phyloP scores from a whole-genome alignment of 2,329 filamentous ascomycete species.

The Calonectria pauciramosa region DNA sequence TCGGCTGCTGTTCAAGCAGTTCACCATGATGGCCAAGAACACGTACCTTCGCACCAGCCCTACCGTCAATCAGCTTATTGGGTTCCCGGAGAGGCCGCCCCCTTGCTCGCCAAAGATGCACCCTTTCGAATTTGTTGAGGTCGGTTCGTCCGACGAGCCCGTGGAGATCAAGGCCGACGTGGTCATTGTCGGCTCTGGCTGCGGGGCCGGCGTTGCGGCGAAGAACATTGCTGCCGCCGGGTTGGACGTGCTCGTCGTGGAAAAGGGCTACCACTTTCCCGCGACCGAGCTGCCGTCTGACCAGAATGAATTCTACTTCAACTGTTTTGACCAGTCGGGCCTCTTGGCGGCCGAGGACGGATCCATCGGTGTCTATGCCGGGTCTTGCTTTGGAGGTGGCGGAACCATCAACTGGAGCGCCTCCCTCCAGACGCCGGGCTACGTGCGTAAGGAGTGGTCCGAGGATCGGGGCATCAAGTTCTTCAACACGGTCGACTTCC shows the following conservation, averaged over 20 bases:
- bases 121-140: background rate
- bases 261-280: background rate
- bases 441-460: constrained; percentile 2
- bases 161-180: background rate
- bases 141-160: background rate
- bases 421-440: background rate
- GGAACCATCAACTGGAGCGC: constrained; percentile 5
- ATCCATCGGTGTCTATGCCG: background rate
- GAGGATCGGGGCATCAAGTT: constrained; percentile 68
- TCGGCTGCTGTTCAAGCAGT: constrained; percentile 17
- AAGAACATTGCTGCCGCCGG: background rate
- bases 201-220: constrained; percentile 2
- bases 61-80: background rate
- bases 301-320: background rate
- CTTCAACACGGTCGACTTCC: constrained; percentile 78
- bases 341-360: background rate
- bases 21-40: constrained; percentile 20
- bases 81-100: background rate
- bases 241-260: background rate
- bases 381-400: constrained; percentile 1
- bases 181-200: constrained; percentile 2
- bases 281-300: background rate
- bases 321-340: background rate
- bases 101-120: background rate
- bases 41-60: constrained; percentile 11